A percentile compares a stretch with the other conserved stretches of the same genome.
These are phyloP conservation scores for Lactuca sativa DNA, from an alignment of 129 eudicot genomes.

Conservation along the genomic window DNA sequence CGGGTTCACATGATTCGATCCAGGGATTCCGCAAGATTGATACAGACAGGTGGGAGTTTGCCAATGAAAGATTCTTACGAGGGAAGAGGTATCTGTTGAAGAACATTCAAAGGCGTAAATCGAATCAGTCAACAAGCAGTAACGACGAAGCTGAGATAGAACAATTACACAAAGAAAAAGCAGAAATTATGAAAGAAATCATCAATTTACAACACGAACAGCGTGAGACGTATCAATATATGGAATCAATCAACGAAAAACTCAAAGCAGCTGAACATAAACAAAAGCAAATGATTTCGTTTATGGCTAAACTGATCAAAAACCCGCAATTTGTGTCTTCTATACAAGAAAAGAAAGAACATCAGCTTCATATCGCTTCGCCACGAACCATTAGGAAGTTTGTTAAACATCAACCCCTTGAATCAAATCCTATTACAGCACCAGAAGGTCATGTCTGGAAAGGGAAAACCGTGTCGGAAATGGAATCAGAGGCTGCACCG, in stretches of 20 bases:
- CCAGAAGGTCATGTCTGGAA: slow-evolving; percentile 27
- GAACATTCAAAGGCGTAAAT: slow-evolving; percentile 76
- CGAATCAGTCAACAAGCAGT: slow-evolving; percentile 21
- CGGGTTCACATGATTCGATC: slow-evolving; percentile 10
- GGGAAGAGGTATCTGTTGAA: slow-evolving; percentile 69
- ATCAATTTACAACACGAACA: slow-evolving; percentile 66
- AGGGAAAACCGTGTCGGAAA: slow-evolving; percentile 38
- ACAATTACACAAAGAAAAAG: slow-evolving; percentile 54
- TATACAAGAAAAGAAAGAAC: slow-evolving; percentile 38
- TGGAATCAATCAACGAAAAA: slow-evolving; percentile 60
- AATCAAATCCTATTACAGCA: slow-evolving; percentile 31
- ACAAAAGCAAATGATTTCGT: slow-evolving; percentile 80
- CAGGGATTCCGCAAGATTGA: slow-evolving; percentile 90
- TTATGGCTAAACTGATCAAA: slow-evolving; percentile 61
- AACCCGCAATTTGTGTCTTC: slow-evolving; percentile 55
- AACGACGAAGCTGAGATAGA: slow-evolving; percentile 53
- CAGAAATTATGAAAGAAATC: slow-evolving; percentile 70
- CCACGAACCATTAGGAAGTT: slow-evolving; percentile 52
- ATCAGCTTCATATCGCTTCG: slow-evolving; percentile 29
- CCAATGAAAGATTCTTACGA: slow-evolving; percentile 54
- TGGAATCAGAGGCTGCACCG: slow-evolving; percentile 27
- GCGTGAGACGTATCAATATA: slow-evolving; percentile 47
- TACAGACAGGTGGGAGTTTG: slow-evolving; percentile 85
- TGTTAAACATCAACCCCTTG: slow-evolving; percentile 50
- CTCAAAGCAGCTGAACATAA: slow-evolving; percentile 69